Evolutionary conservation across 371 early-diverging fungal species (phyloP).

Genomic region (Mucor mucedo): DNA sequence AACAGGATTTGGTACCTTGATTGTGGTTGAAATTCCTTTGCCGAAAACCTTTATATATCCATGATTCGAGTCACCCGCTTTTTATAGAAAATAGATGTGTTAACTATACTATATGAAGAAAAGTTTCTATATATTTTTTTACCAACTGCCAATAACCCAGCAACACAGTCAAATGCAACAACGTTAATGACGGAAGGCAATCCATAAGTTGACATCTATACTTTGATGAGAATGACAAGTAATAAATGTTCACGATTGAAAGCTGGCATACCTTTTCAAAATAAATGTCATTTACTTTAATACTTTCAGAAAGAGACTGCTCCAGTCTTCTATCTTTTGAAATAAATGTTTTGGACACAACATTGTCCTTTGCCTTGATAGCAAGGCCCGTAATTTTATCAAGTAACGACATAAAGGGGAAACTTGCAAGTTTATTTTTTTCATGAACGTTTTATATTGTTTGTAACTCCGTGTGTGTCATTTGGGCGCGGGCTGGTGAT

Average conservation of each 20-base stretch:
- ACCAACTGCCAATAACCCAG: conserved; percentile 62
- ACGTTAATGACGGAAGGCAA: conserved; percentile 49
- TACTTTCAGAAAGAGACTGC: conserved; percentile 35
- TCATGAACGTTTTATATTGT: neutral
- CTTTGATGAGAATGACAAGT: neutral
- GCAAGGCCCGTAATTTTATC: conserved; percentile 49
- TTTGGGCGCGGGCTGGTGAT: neutral
- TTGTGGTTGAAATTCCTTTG: conserved; percentile 39
- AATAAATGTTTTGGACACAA: conserved; percentile 35
- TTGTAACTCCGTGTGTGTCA: neutral
- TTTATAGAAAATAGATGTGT: neutral
- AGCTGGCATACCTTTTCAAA: conserved; percentile 23
- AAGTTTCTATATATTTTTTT: conserved; percentile 13
- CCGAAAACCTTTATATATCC: conserved; percentile 48
- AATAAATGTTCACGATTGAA: neutral
- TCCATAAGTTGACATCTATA: conserved; percentile 55
- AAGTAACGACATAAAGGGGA: conserved; percentile 38
- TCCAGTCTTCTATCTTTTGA: conserved; percentile 52
- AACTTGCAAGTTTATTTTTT: conserved; percentile 2
- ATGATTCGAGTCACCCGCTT: conserved; percentile 26
- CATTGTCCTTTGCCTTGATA: conserved; percentile 49
- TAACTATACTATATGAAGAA: neutral
- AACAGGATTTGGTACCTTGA: conserved; percentile 30
- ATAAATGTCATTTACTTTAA: conserved; percentile 30
- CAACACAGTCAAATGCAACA: conserved; percentile 60